Base-by-base conservation (phyloP, 2,329 filamentous ascomycete genomes). In the Sarocladium brachiariae region DNA sequence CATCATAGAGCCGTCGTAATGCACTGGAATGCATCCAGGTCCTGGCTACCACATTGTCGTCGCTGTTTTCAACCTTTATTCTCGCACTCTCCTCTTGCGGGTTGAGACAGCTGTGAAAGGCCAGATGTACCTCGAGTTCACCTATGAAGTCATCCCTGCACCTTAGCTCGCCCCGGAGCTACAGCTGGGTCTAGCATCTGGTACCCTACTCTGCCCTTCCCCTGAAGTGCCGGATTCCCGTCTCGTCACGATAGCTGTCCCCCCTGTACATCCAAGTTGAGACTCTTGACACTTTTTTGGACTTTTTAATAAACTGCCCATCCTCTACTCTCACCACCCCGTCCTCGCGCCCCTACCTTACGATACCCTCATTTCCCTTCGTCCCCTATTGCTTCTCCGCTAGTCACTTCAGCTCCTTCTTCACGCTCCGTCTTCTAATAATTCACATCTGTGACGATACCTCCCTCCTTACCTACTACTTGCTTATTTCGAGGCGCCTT, bases 71-170 rank as follows among this genome's bases (percentile, higher is more conserved):
- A 19, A 21, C 25, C 25, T 33, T 7, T 31, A 31, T 16, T 16
- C 11, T 21, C 21, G 21, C 14, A 43, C 27, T 19, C 4, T n/a
- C 7, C 14, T 39, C 37, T n/a, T n/a, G n/a, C n/a, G n/a, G n/a
- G n/a, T n/a, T n/a, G n/a, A n/a, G n/a, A n/a, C n/a, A n/a, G 37
- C 37, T 21, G 16, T 23, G 14, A 4, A n/a, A 31, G n/a, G 27
- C 11, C 27, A 10, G 4, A 14, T 30, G 43, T 47, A 47, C 43
- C 14, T n/a, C 27, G 14, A 47, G 25, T 25, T 33, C 43, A n/a
- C 14, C 27, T 25, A 47, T 47, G 43, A 47, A 25, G 43, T 47
- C 43, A 47, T 47, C 43, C 43, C 27, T 47, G 43, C 43, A 47
- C 25, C 43, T 33, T 47, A 33, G 43, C 43, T n/a, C 25, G n/a